Evolutionary conservation across 148 eudicot species (phyloP).

Genomic region (Cornus kousa): DNA sequence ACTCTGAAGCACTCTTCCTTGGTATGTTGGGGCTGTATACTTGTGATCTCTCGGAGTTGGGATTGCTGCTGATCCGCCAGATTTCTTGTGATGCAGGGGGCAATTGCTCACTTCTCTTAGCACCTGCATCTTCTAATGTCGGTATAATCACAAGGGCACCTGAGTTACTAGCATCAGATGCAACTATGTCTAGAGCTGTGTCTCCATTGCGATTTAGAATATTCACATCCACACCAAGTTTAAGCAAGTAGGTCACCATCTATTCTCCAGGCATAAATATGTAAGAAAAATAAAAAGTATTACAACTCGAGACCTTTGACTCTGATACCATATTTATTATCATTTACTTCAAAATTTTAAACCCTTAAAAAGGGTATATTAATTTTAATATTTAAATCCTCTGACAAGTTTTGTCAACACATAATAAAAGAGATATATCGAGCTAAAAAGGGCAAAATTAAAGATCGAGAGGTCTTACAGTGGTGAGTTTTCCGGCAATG

Average conservation of each 20-base stretch:
- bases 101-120: constrained; percentile 23
- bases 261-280: not conserved
- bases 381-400: too few species aligned
- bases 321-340: too few species aligned
- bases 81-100: constrained; percentile 16
- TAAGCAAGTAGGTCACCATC: constrained; percentile 19
- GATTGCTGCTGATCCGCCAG: not conserved
- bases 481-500: constrained; percentile 26
- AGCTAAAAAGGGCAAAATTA: too few species aligned
- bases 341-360: too few species aligned
- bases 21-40: not conserved
- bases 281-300: not conserved
- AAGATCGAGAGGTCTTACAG: constrained; percentile 11
- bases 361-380: too few species aligned
- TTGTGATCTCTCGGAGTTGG: not conserved
- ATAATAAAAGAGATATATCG: not conserved
- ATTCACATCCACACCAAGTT: constrained; percentile 22
- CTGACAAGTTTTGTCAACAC: too few species aligned
- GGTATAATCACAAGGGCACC: constrained; percentile 21
- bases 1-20: not conserved
- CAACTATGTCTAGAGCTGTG: constrained; percentile 19
- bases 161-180: constrained; percentile 22
- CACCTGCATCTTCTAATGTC: constrained; percentile 20
- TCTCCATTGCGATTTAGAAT: constrained; percentile 20
- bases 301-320: too few species aligned